A percentile compares a stretch with the other conserved stretches of the same genome.
These are phyloP conservation scores for Anethum foeniculum DNA, from an alignment of 140 eudicot genomes.

Conservation along the genomic window DNA sequence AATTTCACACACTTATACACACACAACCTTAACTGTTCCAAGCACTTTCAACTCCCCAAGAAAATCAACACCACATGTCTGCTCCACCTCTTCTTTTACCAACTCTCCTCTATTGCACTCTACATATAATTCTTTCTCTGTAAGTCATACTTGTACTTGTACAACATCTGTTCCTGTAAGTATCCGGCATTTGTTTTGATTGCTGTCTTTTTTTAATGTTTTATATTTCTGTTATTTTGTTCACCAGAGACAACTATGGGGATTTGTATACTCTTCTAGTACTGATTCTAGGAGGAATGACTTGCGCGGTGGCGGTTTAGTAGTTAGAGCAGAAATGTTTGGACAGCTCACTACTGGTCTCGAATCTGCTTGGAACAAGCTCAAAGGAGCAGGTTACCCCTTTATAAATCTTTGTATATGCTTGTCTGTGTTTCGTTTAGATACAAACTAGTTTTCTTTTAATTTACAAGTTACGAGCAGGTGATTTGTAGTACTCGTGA, in stretches of 20 bases:
- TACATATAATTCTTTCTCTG: not conserved
- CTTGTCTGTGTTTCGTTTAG: no score
- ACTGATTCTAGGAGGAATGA: conserved; percentile 21
- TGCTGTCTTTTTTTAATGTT: no score
- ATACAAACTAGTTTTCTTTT: no score
- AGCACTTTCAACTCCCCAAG: not conserved
- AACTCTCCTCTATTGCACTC: conserved; percentile 36
- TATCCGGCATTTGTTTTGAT: no score
- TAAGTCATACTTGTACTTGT: not conserved
- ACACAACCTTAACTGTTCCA: not conserved
- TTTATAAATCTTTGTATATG: not conserved
- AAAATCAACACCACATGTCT: conserved; percentile 6
- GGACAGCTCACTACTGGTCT: conserved; percentile 89
- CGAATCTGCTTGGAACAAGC: conserved; percentile 95
- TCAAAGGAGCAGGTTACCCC: conserved; percentile 73
- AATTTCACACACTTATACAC: conserved; percentile 13
- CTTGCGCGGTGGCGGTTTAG: conserved; percentile 17
- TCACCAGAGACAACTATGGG: conserved; percentile 60
- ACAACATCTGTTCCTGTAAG: no score
- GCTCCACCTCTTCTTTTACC: conserved; percentile 24
- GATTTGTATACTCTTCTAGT: conserved; percentile 39
- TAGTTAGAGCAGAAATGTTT: conserved; percentile 84
- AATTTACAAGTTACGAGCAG: no score
- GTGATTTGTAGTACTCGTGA: not conserved
- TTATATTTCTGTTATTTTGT: not conserved